Percentiles rank a stretch among this genome's conserved stretches.
These are phyloP conservation scores for Mortierella sp. DNA, from an alignment of 371 early-diverging fungal genomes.

Conservation along the genomic window DNA sequence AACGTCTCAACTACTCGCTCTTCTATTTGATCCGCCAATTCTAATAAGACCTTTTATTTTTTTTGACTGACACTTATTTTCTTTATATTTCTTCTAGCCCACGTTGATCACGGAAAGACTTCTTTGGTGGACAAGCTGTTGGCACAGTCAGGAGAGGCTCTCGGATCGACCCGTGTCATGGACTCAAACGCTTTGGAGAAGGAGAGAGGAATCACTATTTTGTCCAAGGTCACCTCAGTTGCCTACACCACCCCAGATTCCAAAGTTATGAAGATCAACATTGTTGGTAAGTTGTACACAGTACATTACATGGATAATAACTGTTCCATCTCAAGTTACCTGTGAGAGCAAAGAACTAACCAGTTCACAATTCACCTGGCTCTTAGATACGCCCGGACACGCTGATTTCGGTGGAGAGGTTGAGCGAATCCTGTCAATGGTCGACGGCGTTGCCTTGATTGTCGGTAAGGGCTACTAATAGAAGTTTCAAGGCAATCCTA, in stretches of 20 bases:
- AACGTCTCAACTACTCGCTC: background rate
- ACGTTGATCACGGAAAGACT: slow-evolving; percentile 99
- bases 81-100: slow-evolving; percentile 72
- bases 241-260: slow-evolving; percentile 65
- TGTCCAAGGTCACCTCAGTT: slow-evolving; percentile 82
- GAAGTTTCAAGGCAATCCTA: background rate
- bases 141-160: slow-evolving; percentile 69
- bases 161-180: slow-evolving; percentile 76
- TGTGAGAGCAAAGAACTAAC: background rate
- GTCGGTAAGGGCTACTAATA: slow-evolving; percentile 58
- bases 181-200: slow-evolving; percentile 86
- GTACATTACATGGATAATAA: too few relatives aligned
- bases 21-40: background rate
- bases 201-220: slow-evolving; percentile 90
- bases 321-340: background rate
- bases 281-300: slow-evolving; percentile 67
- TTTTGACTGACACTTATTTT: background rate
- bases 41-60: background rate
- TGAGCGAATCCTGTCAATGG: slow-evolving; percentile 88
- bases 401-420: slow-evolving; percentile 89
- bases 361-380: background rate
- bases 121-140: slow-evolving; percentile 98
- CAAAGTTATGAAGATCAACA: slow-evolving; percentile 75
- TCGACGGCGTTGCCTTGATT: slow-evolving; percentile 85
- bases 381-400: slow-evolving; percentile 83